phyloP scores from a whole-genome alignment of 163 green algal species.

The Chlamydomonas reinhardtii region DNA sequence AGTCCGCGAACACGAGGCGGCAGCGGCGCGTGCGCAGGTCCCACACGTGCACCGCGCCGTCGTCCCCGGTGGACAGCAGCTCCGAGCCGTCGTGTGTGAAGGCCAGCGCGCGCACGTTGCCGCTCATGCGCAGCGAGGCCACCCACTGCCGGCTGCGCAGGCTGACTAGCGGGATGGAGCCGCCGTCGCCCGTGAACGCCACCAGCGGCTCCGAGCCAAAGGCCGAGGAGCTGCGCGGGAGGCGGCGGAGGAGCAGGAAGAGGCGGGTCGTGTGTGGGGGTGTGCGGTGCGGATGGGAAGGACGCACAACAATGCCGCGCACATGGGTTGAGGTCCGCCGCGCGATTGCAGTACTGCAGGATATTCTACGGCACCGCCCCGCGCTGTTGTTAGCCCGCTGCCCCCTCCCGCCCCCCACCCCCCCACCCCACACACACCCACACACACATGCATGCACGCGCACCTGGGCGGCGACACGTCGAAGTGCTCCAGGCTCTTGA shows the following conservation, averaged over 20 bases:
- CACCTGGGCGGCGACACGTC: conserved; percentile 62
- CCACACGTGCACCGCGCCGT: conserved; percentile 93
- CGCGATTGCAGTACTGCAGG: too few relatives aligned
- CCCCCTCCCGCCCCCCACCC: background rate
- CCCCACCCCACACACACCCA: background rate
- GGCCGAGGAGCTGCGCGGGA: too few relatives aligned
- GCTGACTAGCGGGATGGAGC: conserved; percentile 87
- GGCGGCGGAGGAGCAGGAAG: background rate
- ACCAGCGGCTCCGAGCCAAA: conserved; percentile 59
- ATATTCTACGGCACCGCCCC: too few relatives aligned
- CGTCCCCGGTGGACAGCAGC: conserved; percentile 72
- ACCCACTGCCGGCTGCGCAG: conserved; percentile 82
- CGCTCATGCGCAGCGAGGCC: conserved; percentile 90
- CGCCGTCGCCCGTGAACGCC: conserved; percentile 89
- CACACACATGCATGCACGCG: too few relatives aligned
- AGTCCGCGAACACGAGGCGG: conserved; percentile 78
- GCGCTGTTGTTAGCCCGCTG: too few relatives aligned
- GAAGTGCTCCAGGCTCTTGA: conserved; percentile 87
- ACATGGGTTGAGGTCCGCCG: too few relatives aligned
- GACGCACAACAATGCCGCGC: too few relatives aligned
- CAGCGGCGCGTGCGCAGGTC: conserved; percentile 92
- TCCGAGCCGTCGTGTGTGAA: conserved; percentile 68
- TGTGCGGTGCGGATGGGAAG: conserved; percentile 8
- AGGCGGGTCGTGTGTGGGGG: too few relatives aligned
- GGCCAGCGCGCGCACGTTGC: conserved; percentile 66